Conservation (phyloP, 139 green algal species). For the Chlorella sp. region DNA sequence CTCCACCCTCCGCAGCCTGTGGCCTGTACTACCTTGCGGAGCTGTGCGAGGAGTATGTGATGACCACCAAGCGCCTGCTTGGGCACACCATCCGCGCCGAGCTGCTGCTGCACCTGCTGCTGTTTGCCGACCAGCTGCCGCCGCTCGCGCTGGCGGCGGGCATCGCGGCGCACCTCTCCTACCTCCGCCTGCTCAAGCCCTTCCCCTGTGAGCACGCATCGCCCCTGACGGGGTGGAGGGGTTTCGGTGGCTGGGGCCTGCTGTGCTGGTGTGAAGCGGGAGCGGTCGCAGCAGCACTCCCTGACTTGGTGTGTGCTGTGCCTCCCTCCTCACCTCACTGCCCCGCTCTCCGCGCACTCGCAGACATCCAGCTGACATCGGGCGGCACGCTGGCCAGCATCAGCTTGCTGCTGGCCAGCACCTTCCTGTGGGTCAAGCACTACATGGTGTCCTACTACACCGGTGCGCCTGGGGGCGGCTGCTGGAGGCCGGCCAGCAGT, state of each 20-base stretch:
- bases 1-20: slow-evolving; percentile 37
- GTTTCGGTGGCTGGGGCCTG: too few species aligned
- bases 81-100: slow-evolving; percentile 34
- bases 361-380: slow-evolving; percentile 32
- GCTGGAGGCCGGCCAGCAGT: not conserved
- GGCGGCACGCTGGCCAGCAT: slow-evolving; percentile 31
- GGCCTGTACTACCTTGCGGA: slow-evolving; percentile 62
- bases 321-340: too few species aligned
- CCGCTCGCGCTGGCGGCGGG: slow-evolving; percentile 27
- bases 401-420: slow-evolving; percentile 32
- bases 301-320: too few species aligned
- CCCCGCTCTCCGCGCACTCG: too few species aligned
- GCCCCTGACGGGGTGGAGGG: too few species aligned
- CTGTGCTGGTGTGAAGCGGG: too few species aligned
- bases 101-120: slow-evolving; percentile 46
- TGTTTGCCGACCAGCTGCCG: slow-evolving; percentile 53
- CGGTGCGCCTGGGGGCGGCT: not conserved
- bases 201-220: slow-evolving; percentile 39
- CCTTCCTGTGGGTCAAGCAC: slow-evolving; percentile 39
- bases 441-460: slow-evolving; percentile 48
- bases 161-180: slow-evolving; percentile 34
- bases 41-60: slow-evolving; percentile 58
- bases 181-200: slow-evolving; percentile 44
- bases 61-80: slow-evolving; percentile 44
- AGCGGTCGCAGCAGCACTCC: too few species aligned